Conservation (phyloP, 495 filamentous ascomycete species). For the Xylaria curta region DNA sequence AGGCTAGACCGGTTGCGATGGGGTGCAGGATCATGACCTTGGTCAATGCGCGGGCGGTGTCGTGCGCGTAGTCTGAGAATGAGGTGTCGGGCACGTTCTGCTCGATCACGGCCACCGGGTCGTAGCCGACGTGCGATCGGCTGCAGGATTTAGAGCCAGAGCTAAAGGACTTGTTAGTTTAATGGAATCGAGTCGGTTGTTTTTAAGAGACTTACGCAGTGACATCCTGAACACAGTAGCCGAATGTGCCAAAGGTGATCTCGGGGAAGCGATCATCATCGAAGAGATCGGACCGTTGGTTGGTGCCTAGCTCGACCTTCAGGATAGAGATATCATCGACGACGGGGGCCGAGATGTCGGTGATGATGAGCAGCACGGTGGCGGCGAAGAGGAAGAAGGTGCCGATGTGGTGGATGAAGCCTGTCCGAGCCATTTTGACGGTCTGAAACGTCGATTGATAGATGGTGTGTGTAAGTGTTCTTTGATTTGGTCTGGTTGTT, state of each 20-base stretch:
- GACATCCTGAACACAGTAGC: slow-evolving; percentile 56
- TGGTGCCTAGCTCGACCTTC: slow-evolving; percentile 52
- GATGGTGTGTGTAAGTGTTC: neutral
- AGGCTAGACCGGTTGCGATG: slow-evolving; percentile 61
- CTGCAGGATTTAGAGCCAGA: slow-evolving; percentile 53
- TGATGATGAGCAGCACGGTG: slow-evolving; percentile 61
- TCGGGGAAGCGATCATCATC: slow-evolving; percentile 29
- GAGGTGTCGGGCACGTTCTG: slow-evolving; percentile 40
- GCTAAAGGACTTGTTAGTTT: slow-evolving; percentile 32
- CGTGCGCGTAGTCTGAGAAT: slow-evolving; percentile 50
- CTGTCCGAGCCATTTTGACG: slow-evolving; percentile 51
- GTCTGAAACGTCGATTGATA: neutral
- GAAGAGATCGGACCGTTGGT: neutral
- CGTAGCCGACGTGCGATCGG: slow-evolving; percentile 57
- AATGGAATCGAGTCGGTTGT: neutral
- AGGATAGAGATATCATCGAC: slow-evolving; percentile 58
- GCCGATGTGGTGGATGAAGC: slow-evolving; percentile 64
- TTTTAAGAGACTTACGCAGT: slow-evolving; percentile 32
- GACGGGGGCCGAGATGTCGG: slow-evolving; percentile 64
- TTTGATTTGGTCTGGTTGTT: neutral
- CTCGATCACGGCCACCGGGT: slow-evolving; percentile 52
- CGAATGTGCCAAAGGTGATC: slow-evolving; percentile 65
- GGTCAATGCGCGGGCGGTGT: slow-evolving; percentile 57
- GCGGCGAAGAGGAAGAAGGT: slow-evolving; percentile 64
- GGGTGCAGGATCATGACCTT: slow-evolving; percentile 67